Evolutionary conservation across 495 filamentous ascomycete genomes (phyloP), one percentile per base, ranked within the genome.

Genomic region (Opeltia flavorubescens): DNA sequence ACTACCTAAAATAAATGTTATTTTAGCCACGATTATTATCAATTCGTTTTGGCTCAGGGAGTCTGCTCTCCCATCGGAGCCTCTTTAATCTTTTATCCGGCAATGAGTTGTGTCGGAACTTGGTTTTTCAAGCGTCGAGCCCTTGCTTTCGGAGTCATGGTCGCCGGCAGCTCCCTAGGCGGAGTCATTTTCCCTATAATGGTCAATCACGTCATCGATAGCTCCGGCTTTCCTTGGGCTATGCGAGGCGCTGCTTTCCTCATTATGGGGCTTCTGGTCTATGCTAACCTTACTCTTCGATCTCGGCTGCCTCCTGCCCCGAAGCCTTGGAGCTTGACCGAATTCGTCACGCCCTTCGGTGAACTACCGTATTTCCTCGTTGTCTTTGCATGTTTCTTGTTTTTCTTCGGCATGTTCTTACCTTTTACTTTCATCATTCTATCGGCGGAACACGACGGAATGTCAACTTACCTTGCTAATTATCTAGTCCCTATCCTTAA

Each of bases 401-500:
- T 83, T 65, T 83, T 78, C 62, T 76, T 74, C 58, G 83, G 81
- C 28, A 73, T 83, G 58, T 86, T 84, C 59, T 53, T 86, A 17
- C 84, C 83, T 0, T 79, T 85, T 64, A 83, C 79, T 55, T 88
- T 76, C 55, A 66, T 89, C 29, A 75, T 80, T 25, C 65, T 77
- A 2, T 60, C 77, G 43, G 82, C 77, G 0, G 50, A 64, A 47
- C 46, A 63, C 43, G 59, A 75, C 44, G 83, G 81, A 28, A 82
- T 88, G 76, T 68, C 69, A 20, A 18, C 50, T 0, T 47, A 55
- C 4, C 59, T 88, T 8, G 69, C 77, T 3, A 63, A 62, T n/a
- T 87, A 88, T 54, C 61, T 87, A 11, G 59, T 87, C 24, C 66
- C 84, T 0, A 81, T 89, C 46, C 61, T 89, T 36, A 89, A 88